Base-by-base conservation (phyloP, 2,329 filamentous ascomycete species). In the Lizonia empirigonia region DNA sequence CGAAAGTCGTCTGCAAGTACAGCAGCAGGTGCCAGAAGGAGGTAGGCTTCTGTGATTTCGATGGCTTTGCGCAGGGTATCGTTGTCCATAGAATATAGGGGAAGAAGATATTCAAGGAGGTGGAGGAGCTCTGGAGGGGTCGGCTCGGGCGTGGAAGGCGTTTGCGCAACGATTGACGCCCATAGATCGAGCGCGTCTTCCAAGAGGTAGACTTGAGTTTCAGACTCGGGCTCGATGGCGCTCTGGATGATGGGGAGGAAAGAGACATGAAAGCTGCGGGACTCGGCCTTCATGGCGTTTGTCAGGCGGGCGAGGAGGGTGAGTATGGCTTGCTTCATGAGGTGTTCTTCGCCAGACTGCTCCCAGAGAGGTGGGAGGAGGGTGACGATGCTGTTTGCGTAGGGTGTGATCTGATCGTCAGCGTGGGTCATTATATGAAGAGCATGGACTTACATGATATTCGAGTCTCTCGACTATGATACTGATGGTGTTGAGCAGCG, bases 111-210 rank as follows among this genome's bases (percentile, higher is more conserved):
- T 5, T 71, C 72, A 4, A 76, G 64, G 1, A 80, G 64, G 19
- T 70, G 65, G 7, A 80, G 60, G 1, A 79, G 65, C 19, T 78
- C 75, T 1, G 69, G 64, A 1, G 76, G 72, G 3, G 74, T 68
- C n/a, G 75, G 63, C 32, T 72, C 63, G 13, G 77, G 72, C n/a
- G 74, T 56, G 18, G 70, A 67, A 16, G 77, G 73, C 38, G 77
- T 85, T 6, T 86, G 82, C n/a, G 82, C 80, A 0, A 91, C 83
- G 9, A 97, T 85, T 2, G 88, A 84, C 26, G 83, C 81, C 93
- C 93, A 97, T 3, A 99, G 82, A 48, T 97, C 92, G 12, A 97
- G 78, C 0, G 91, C 90, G 70, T 99, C 94, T 55, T 97, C 94
- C 10, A 96, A 84, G 9, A 99, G 83, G 65, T 96, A 94, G 2